Percentiles rank a stretch among this genome's conserved stretches.
These are phyloP conservation scores for Mikania micrantha DNA, from an alignment of 129 eudicot species.

Conservation along the genomic window DNA sequence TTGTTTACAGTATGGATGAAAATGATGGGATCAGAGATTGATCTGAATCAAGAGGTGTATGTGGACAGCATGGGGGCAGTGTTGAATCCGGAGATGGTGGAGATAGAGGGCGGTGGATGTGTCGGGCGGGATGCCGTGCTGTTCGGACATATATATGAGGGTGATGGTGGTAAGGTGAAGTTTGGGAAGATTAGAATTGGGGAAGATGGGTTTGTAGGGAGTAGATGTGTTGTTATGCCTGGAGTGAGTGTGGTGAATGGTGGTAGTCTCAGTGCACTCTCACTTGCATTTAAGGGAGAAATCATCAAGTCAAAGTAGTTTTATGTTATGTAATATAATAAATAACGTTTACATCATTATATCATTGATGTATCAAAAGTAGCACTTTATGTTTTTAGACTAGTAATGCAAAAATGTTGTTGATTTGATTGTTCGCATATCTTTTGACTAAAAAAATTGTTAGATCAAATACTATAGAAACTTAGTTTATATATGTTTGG, in stretches of 20 bases:
- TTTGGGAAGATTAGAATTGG: conserved; percentile 66
- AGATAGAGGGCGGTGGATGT: conserved; percentile 61
- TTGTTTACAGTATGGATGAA: conserved; percentile 68
- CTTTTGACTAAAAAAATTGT: too few relatives aligned
- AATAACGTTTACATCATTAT: conserved; percentile 6
- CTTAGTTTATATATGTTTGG: too few relatives aligned
- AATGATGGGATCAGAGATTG: conserved; percentile 57
- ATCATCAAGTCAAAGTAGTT: conserved; percentile 44
- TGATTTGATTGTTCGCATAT: too few relatives aligned
- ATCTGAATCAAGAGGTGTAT: conserved; percentile 48
- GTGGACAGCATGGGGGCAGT: conserved; percentile 83
- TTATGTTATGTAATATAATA: too few relatives aligned
- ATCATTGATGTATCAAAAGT: conserved; percentile 15
- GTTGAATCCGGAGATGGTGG: conserved; percentile 86
- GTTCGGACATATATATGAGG: conserved; percentile 82
- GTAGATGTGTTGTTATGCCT: conserved; percentile 76
- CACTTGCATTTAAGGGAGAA: conserved; percentile 77
- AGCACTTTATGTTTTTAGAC: neutral
- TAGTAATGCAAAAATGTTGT: neutral
- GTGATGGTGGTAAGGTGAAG: conserved; percentile 84
- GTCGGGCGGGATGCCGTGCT: conserved; percentile 69
- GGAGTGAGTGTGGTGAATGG: conserved; percentile 69
- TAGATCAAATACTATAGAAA: too few relatives aligned
- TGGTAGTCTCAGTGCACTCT: conserved; percentile 49
- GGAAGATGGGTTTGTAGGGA: conserved; percentile 83